Evolutionary conservation across 768 basidiomycete genomes (phyloP).

Genomic region (Obba rivulosa): DNA sequence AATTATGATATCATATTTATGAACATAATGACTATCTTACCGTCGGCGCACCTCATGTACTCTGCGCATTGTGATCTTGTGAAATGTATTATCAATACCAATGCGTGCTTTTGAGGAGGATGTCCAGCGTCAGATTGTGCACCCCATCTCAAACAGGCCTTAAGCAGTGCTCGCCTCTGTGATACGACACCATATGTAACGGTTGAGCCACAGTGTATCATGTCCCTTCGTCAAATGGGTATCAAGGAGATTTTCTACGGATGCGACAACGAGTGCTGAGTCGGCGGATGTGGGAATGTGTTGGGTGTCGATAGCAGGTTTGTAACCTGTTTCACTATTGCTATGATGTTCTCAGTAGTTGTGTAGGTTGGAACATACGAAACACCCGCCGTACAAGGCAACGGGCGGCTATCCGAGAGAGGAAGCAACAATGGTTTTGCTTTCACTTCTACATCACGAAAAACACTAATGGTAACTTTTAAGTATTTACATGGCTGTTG

Average conservation of each 20-base stretch:
- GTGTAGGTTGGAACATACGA: conserved; percentile 61
- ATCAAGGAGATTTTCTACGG: conserved; percentile 90
- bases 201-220: conserved; percentile 98
- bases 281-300: conserved; percentile 96
- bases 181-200: conserved; percentile 92
- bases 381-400: conserved; percentile 70
- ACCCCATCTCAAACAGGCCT: no score
- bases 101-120: no score
- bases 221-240: conserved; percentile 94
- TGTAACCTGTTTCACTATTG: neutral
- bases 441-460: conserved; percentile 78
- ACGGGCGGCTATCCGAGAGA: conserved; percentile 45
- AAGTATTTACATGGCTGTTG: neutral
- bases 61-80: no score
- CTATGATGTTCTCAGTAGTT: no score
- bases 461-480: conserved; percentile 76
- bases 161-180: no score
- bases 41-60: no score
- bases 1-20: no score
- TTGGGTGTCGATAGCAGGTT: conserved; percentile 78
- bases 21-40: no score
- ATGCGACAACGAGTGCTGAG: conserved; percentile 91
- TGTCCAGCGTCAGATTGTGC: no score
- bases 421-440: conserved; percentile 55
- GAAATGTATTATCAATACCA: no score